Base-by-base conservation (phyloP, 345 rosid genomes). In the Brassica cretica region DNA sequence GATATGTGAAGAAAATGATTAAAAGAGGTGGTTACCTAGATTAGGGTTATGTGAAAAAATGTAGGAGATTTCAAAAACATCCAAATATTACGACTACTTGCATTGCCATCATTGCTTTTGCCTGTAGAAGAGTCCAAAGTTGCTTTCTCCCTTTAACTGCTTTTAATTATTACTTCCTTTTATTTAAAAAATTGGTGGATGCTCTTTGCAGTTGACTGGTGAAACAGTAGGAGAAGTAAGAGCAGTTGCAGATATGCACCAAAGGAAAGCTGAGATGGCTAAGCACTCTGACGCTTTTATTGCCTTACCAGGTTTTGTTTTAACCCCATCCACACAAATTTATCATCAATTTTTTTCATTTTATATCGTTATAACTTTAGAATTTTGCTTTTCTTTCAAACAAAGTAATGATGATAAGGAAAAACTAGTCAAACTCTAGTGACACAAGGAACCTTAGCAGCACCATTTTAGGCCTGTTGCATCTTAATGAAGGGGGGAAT, bases 261-360 rank as follows among this genome's bases (percentile, higher is more conserved):
- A 95, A 87, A 90, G 99, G 81, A 95, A 95, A 82, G 98, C 98
- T 55, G 99, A 95, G 92, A 95, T 95, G 98, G 97, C 99, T 76
- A 95, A 91, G 91, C 99, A 91, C 85, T 95, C 99, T 78, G 99
- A 95, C 88, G 99, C 96, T 78, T 95, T 95, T 85, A 93, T 95
- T 86, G 99, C 99, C 86, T 93, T 95, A 71, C 99, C 99, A 88
- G 99, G 98, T 94, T 83, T 80, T 86, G 76, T 76, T 85, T 59
- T 81, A 53, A 68, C 82, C 82, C 78, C 70, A 16, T 78, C 78
- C 82, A 78, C 82, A 41, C 82, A 78, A 33, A 60, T 32, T 21
- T 46, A 5, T 75, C 76, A 80, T 75, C 82, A 70, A 7, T 7
- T 35, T 68, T 68, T 55, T 55, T 53, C 4, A 55, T 59, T 6